Percentiles rank a stretch among this genome's conserved stretches.
These are phyloP conservation scores for Picochlorum sp. DNA, from an alignment of 139 green algal genomes.

Conservation along the genomic window DNA sequence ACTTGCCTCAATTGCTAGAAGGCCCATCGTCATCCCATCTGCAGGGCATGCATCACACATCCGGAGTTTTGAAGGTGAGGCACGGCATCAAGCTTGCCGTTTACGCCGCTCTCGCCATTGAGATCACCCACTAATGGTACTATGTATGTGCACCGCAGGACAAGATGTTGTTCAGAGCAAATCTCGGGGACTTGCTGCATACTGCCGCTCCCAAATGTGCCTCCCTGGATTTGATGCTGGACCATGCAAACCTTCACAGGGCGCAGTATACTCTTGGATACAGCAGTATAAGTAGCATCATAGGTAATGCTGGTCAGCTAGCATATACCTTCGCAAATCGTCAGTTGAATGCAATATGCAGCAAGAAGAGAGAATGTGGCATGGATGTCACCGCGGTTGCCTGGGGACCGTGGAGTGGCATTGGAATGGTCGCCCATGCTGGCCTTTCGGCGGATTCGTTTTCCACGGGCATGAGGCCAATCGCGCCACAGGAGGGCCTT, in stretches of 20 bases:
- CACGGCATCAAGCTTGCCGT: neutral
- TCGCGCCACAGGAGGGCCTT: neutral
- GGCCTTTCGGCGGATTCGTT: neutral
- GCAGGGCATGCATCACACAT: neutral
- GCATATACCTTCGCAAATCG: slow-evolving; percentile 47
- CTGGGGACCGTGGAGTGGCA: slow-evolving; percentile 36
- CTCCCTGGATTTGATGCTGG: too few relatives aligned
- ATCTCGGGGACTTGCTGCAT: too few relatives aligned
- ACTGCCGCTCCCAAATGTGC: too few relatives aligned
- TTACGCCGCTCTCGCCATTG: too few relatives aligned
- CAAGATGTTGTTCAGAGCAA: too few relatives aligned
- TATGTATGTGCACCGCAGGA: too few relatives aligned
- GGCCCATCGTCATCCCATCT: neutral
- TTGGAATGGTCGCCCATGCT: slow-evolving; percentile 68
- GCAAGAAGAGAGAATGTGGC: slow-evolving; percentile 2
- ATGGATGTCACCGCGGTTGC: slow-evolving; percentile 8
- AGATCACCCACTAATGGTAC: too few relatives aligned
- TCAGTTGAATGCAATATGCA: slow-evolving; percentile 4
- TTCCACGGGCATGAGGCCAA: neutral
- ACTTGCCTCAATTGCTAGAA: neutral
- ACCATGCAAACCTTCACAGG: too few relatives aligned
- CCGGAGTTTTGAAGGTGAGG: neutral
- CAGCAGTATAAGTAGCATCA: slow-evolving; percentile 35
- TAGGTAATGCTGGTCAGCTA: slow-evolving; percentile 39
- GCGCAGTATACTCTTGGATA: slow-evolving; percentile 20